A percentile compares a stretch with the other conserved stretches of the same genome.
Evolutionary conservation across 225 moss, liverwort and hornwort genomes (phyloP).

Genomic region (Pseudoscleropodium purum): DNA sequence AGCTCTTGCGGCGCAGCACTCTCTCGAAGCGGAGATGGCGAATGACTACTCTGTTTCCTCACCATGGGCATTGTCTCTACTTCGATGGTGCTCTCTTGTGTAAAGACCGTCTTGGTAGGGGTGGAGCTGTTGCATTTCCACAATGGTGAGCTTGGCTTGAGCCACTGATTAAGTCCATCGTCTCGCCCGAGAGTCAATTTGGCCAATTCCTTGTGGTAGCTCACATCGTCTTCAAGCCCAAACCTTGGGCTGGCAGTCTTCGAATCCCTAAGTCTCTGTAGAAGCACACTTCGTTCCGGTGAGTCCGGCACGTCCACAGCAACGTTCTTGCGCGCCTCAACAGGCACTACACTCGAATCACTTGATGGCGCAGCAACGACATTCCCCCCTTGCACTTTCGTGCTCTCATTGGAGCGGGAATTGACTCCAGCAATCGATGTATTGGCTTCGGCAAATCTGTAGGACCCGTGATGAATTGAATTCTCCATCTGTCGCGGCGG

Average conservation of each 20-base stretch:
- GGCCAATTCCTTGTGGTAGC: slow-evolving; percentile 12
- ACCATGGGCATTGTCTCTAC: neutral
- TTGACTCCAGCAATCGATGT: neutral
- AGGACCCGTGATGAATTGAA: neutral
- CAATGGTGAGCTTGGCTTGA: slow-evolving; percentile 11
- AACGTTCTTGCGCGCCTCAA: neutral
- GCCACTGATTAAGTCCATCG: slow-evolving; percentile 9
- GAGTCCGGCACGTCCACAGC: slow-evolving; percentile 24
- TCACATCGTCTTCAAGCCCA: slow-evolving; percentile 5
- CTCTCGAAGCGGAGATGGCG: neutral
- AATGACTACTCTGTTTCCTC: neutral
- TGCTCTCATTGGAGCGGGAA: neutral
- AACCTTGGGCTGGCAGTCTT: slow-evolving; percentile 3
- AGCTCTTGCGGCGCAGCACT: neutral
- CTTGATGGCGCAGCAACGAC: neutral
- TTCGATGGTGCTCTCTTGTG: neutral
- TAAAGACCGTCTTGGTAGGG: neutral
- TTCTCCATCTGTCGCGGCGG: slow-evolving; percentile 7
- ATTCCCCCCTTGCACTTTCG: neutral
- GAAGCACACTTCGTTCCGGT: slow-evolving; percentile 7
- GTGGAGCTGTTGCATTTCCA: neutral
- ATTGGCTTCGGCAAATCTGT: neutral
- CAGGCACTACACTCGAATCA: neutral
- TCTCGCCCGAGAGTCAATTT: slow-evolving; percentile 1
- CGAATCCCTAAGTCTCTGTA: neutral